phyloP scores from a whole-genome alignment of 192 early-diverging fungal species.

The Chytriomyces sp. region DNA sequence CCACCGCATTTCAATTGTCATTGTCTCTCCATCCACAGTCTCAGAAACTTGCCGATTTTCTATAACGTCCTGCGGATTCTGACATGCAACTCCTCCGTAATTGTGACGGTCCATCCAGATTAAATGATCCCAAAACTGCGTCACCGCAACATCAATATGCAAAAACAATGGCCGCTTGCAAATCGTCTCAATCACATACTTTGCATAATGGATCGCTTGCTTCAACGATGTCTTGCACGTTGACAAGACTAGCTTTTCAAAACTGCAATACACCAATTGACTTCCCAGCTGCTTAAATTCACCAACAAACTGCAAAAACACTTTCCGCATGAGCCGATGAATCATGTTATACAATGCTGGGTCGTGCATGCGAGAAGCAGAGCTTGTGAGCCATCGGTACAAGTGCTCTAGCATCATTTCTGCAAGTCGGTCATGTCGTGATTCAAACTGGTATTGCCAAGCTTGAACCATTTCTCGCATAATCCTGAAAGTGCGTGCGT shows the following conservation, averaged over 20 bases:
- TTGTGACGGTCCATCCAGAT: constrained; percentile 94
- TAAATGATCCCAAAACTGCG: constrained; percentile 78
- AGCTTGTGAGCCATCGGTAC: constrained; percentile 85
- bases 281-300: constrained; percentile 82
- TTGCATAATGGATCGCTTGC: constrained; percentile 74
- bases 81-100: constrained; percentile 68
- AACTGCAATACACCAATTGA: constrained; percentile 76
- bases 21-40: constrained; percentile 23
- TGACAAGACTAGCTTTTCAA: constrained; percentile 80
- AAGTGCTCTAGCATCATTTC: constrained; percentile 75
- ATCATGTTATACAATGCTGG: constrained; percentile 79
- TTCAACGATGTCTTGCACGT: constrained; percentile 78
- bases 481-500: constrained; percentile 69
- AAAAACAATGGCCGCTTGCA: constrained; percentile 76
- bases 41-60: constrained; percentile 20
- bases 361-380: constrained; percentile 78
- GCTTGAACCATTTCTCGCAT: constrained; percentile 77
- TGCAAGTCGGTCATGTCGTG: constrained; percentile 62
- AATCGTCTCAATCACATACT: constrained; percentile 74
- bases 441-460: constrained; percentile 76
- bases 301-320: constrained; percentile 81
- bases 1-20: constrained; percentile 76
- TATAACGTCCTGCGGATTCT: constrained; percentile 29
- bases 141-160: constrained; percentile 69
- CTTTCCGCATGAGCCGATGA: constrained; percentile 87